Percentiles rank a stretch among this genome's conserved stretches.
Conservation (phyloP, 305 asterid genomes). For the Plantago lanceolata region DNA sequence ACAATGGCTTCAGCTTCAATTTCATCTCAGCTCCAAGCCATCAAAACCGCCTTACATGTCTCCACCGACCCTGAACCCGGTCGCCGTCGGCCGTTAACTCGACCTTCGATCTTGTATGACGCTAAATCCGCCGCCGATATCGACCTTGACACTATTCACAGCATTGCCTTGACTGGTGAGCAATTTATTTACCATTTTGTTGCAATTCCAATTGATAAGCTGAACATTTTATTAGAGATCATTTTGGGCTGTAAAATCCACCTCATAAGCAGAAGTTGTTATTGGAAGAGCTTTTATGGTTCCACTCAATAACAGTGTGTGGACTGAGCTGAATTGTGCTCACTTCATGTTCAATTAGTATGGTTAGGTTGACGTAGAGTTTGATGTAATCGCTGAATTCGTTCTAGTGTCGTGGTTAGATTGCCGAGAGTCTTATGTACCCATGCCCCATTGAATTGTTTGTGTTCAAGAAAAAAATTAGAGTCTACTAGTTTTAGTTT, state of each 20-base stretch:
- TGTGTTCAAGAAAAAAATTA: neutral
- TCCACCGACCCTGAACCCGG: slow-evolving; percentile 57
- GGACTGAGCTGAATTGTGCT: no score
- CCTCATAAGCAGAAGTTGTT: no score
- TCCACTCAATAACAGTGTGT: no score
- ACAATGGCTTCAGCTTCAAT: slow-evolving; percentile 60
- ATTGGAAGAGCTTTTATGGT: no score
- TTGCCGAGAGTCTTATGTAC: neutral
- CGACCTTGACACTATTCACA: slow-evolving; percentile 56
- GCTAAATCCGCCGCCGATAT: slow-evolving; percentile 81
- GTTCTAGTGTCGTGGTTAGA: no score
- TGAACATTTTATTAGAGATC: neutral
- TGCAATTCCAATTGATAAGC: neutral
- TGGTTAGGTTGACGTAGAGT: no score
- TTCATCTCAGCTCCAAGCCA: slow-evolving; percentile 63
- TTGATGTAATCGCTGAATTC: no score
- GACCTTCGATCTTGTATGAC: slow-evolving; percentile 69
- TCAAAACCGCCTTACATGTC: slow-evolving; percentile 45
- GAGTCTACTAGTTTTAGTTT: neutral
- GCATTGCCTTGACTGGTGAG: slow-evolving; percentile 54
- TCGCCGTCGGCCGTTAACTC: slow-evolving; percentile 61
- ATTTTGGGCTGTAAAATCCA: no score
- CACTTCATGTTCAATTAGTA: no score
- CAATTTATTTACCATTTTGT: neutral
- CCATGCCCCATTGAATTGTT: neutral